Evolutionary conservation across 345 rosid species (phyloP).

Genomic region (Salix suchowensis): DNA sequence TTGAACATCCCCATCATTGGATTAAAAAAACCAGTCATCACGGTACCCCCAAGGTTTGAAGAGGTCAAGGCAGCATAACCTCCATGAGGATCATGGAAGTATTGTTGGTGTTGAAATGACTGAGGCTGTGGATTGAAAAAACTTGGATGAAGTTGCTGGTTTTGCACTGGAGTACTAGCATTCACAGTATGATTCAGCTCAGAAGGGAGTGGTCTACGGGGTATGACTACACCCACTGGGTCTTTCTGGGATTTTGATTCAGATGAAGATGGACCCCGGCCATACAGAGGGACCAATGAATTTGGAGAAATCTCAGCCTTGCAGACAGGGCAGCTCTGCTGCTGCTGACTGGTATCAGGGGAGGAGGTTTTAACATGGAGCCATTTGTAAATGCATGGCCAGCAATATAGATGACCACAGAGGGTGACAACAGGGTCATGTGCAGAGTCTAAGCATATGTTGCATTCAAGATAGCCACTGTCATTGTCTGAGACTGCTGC

Average conservation of each 20-base stretch:
- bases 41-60: conserved; percentile 9
- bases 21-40: conserved; percentile 38
- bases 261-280: conserved; percentile 9
- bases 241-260: conserved; percentile 1
- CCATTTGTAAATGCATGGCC: conserved; percentile 38
- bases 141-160: conserved; percentile 19
- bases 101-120: conserved; percentile 24
- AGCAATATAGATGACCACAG: conserved; percentile 34
- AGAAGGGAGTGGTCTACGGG: conserved; percentile 18
- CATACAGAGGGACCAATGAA: conserved; percentile 27
- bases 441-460: conserved; percentile 31
- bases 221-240: conserved; percentile 1
- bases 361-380: conserved; percentile 17
- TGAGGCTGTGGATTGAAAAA: conserved; percentile 20
- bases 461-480: conserved; percentile 19
- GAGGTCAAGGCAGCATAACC: conserved; percentile 21
- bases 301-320: conserved; percentile 18
- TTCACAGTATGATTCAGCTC: background rate
- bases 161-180: conserved; percentile 9
- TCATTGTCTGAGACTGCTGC: conserved; percentile 7
- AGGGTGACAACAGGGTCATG: conserved; percentile 34
- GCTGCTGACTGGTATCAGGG: conserved; percentile 5
- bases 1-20: conserved; percentile 61
- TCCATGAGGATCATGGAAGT: conserved; percentile 27
- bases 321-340: conserved; percentile 31